A percentile compares a stretch with the other conserved stretches of the same genome.
Conservation (phyloP, 306 rosid genomes). For the Carpinus fangiana region DNA sequence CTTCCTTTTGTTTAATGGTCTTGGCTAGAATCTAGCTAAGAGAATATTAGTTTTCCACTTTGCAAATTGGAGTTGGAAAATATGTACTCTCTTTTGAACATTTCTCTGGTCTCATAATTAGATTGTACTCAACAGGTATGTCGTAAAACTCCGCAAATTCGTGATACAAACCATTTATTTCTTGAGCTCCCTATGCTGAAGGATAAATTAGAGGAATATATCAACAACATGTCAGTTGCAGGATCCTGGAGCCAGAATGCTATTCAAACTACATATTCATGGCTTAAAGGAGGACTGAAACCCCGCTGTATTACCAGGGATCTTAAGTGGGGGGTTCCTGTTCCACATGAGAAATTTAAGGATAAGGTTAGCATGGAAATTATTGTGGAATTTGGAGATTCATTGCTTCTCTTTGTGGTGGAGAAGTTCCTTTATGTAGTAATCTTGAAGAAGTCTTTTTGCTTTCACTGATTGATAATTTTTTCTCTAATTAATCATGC, state of each 20-base stretch:
- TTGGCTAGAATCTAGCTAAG: not conserved
- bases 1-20: not conserved
- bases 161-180: constrained; percentile 89
- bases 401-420: not conserved
- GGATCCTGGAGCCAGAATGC: constrained; percentile 99
- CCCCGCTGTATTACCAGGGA: constrained; percentile 90
- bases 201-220: constrained; percentile 69
- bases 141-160: constrained; percentile 66
- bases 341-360: constrained; percentile 81
- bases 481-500: constrained; percentile 10
- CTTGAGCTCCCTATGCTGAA: constrained; percentile 83
- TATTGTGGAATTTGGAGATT: not conserved
- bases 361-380: constrained; percentile 63
- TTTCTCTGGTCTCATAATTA: not conserved
- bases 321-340: constrained; percentile 99
- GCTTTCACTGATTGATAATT: not conserved
- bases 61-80: not conserved
- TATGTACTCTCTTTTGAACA: not conserved
- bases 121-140: constrained; percentile 57
- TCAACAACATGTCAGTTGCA: constrained; percentile 66
- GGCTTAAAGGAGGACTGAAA: constrained; percentile 87
- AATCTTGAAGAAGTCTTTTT: not conserved
- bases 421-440: not conserved
- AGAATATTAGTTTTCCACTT: not conserved
- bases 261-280: constrained; percentile 78